Evolutionary conservation across 148 eudicot species (phyloP), one percentile per base, ranked within the genome.

Genomic region (Spergularia bocconei): DNA sequence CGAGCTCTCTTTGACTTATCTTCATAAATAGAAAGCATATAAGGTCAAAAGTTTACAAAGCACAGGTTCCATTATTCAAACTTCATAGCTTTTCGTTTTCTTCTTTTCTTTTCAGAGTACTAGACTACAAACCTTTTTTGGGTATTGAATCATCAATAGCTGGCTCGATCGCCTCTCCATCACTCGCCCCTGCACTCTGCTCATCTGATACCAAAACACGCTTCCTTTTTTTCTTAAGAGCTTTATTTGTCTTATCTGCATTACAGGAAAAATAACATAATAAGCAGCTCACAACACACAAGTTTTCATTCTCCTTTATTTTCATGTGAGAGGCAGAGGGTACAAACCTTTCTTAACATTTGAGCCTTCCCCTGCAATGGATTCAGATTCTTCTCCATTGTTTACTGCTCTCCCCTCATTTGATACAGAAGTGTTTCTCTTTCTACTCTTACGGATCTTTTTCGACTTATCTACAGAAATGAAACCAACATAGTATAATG

Each of bases 1-100:
- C 59, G 80, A 72, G 83, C 60, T 39, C 86, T 86, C 77, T 80
- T 87, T 52, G 75, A 78, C 82, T 90, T 83, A 75, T 78, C 90
- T 90, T 71, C 57, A 86, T 21, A 20, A 39, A 74, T 59, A 21
- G 10, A 54, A 75, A 74, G 36, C n/a, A 53, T 48, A 63, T 63
- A 63, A 53, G 21, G 4, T 74, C 8, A 29, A 16, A 29, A 21
- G 7, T n/a, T 44, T 38, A 57, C 48, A 33, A 9, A 38, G 1
- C 38, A 69, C 47, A 68, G 38, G 20, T 48, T 48, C 58, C 48
- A 65, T n/a, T 66, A 53, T 66, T 57, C 38, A 67, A 48, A 17
- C 7, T 48, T 19, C 58, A 68, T 50, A 21, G 39, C 39, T 21
- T 68, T 23, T 23, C 14, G 52, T 21, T 21, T 21, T 41, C 36